Percentiles rank a stretch among this genome's conserved stretches.
These are phyloP conservation scores for Bothriochloa decipiens DNA, from an alignment of 176 grass and related monocot species.

Conservation along the genomic window DNA sequence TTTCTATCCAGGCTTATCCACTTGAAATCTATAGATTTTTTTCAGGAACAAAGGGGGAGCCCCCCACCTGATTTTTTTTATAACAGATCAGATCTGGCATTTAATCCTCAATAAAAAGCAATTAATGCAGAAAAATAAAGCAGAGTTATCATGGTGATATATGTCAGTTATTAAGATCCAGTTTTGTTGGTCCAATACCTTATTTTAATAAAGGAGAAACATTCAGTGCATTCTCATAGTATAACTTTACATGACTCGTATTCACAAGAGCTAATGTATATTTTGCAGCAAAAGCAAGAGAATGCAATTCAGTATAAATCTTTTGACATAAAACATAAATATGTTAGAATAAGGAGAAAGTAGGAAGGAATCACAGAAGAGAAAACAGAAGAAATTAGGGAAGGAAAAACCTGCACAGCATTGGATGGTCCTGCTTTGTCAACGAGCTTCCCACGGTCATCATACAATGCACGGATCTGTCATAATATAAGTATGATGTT, in stretches of 20 bases:
- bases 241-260: background rate
- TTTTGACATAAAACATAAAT: conserved; percentile 4
- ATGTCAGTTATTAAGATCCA: background rate
- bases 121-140: background rate
- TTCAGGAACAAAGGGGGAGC: background rate
- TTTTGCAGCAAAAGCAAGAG: conserved; percentile 10
- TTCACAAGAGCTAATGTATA: conserved; percentile 30
- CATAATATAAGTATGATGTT: conserved; percentile 28
- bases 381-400: background rate
- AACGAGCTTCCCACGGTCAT: conserved; percentile 74
- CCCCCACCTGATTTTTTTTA: background rate
- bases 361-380: conserved; percentile 2
- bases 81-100: background rate
- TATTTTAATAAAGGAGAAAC: background rate
- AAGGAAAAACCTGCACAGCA: conserved; percentile 73
- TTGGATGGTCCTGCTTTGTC: conserved; percentile 89
- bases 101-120: background rate
- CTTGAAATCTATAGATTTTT: background rate
- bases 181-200: background rate
- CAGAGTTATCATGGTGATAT: background rate
- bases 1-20: conserved; percentile 9
- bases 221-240: background rate
- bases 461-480: conserved; percentile 98
- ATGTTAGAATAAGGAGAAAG: conserved; percentile 18
- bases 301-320: background rate